Percentiles rank a stretch among this genome's conserved stretches.
Evolutionary conservation across 768 basidiomycete genomes (phyloP).

Genomic region (Trametes punicea): DNA sequence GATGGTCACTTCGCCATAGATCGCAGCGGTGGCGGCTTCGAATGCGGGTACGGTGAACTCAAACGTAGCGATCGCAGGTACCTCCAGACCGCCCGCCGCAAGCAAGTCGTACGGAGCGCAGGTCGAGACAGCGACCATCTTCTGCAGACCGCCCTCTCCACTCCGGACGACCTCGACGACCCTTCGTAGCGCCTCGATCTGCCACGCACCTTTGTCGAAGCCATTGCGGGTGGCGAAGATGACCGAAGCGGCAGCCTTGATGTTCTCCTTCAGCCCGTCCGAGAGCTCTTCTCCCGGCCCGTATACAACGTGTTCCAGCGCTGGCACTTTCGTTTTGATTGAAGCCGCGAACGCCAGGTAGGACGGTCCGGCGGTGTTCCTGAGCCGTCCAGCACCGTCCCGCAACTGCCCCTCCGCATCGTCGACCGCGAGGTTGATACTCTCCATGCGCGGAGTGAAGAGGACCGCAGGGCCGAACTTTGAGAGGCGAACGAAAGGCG

Average conservation of each 20-base stretch:
- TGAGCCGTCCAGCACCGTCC: slow-evolving; percentile 39
- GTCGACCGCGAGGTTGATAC: slow-evolving; percentile 62
- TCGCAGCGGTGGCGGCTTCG: slow-evolving; percentile 39
- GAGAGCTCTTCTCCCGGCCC: slow-evolving; percentile 17
- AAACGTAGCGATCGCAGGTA: slow-evolving; percentile 48
- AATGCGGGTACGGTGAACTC: slow-evolving; percentile 57
- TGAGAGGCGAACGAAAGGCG: slow-evolving; percentile 33
- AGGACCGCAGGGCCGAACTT: slow-evolving; percentile 33
- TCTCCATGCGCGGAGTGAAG: slow-evolving; percentile 55
- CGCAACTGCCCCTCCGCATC: slow-evolving; percentile 46
- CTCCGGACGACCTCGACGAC: slow-evolving; percentile 25
- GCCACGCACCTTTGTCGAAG: slow-evolving; percentile 52
- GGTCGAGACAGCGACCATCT: slow-evolving; percentile 52
- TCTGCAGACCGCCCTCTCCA: slow-evolving; percentile 12
- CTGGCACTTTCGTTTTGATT: slow-evolving; percentile 31
- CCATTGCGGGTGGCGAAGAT: slow-evolving; percentile 59
- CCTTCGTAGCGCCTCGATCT: slow-evolving; percentile 38
- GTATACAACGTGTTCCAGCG: slow-evolving; percentile 49
- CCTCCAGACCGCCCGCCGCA: slow-evolving; percentile 24
- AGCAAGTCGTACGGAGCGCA: slow-evolving; percentile 67
- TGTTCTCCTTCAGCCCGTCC: slow-evolving; percentile 5
- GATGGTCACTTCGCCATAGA: slow-evolving; percentile 39
- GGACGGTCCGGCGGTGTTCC: slow-evolving; percentile 57
- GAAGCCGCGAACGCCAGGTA: slow-evolving; percentile 46
- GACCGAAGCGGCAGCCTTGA: slow-evolving; percentile 27